phyloP scores from a whole-genome alignment of 805 yeast species.

The Nakazawaea ishiwadae region DNA sequence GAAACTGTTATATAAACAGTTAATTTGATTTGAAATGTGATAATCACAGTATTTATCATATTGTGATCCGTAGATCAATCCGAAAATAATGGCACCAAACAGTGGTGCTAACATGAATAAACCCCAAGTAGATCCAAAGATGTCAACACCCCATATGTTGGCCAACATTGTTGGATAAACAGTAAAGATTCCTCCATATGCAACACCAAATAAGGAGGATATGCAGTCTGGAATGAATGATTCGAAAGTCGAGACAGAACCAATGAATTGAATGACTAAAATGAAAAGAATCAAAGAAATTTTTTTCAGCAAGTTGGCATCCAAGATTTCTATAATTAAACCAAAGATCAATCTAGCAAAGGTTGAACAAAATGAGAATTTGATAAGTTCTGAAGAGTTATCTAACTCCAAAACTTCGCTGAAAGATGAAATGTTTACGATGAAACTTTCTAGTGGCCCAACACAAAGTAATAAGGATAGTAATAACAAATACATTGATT shows the following conservation, averaged over 20 bases:
- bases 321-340: constrained; percentile 13
- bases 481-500: constrained; percentile 60
- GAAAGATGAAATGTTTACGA: constrained; percentile 75
- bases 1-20: constrained; percentile 13
- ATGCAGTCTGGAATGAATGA: constrained; percentile 12
- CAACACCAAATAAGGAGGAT: constrained; percentile 56
- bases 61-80: constrained; percentile 61
- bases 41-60: constrained; percentile 42
- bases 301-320: constrained; percentile 2
- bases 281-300: not conserved
- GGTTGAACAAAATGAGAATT: constrained; percentile 23
- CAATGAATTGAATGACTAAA: constrained; percentile 6
- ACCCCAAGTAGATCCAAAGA: constrained; percentile 93
- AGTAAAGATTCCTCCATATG: constrained; percentile 84
- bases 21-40: constrained; percentile 6
- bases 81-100: constrained; percentile 64
- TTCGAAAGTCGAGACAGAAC: constrained; percentile 3
- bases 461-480: constrained; percentile 58
- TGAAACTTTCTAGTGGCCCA: constrained; percentile 84
- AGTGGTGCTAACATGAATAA: constrained; percentile 87
- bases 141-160: constrained; percentile 80
- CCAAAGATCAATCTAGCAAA: constrained; percentile 23
- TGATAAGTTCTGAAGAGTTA: constrained; percentile 13
- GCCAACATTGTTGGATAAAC: constrained; percentile 82
- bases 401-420: constrained; percentile 34